A percentile compares a stretch with the other conserved stretches of the same genome.
Conservation (phyloP, 2,329 filamentous ascomycete species). For the Dryadomyces quercivorus region DNA sequence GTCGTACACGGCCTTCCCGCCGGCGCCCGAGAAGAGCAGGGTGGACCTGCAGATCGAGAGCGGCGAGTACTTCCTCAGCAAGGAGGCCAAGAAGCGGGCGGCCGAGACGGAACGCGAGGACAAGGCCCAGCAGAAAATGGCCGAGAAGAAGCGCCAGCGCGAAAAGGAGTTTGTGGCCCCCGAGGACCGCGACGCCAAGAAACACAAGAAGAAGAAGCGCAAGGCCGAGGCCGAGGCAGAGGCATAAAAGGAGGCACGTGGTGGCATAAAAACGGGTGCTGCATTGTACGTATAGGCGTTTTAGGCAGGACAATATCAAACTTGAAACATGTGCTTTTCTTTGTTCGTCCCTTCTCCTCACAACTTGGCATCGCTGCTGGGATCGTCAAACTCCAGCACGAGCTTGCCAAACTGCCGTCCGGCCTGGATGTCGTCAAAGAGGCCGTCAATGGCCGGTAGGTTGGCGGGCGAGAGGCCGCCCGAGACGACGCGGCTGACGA, state of each 20-base stretch:
- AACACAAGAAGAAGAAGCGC: constrained; percentile 43
- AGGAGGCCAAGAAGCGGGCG: constrained; percentile 80
- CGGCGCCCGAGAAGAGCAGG: constrained; percentile 96
- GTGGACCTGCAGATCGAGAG: constrained; percentile 95
- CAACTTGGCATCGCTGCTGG: constrained; percentile 22
- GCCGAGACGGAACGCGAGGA: constrained; percentile 70
- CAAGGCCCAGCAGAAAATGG: constrained; percentile 76
- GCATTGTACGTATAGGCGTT: background rate
- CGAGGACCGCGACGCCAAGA: constrained; percentile 56
- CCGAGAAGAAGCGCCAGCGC: constrained; percentile 74
- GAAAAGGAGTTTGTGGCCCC: constrained; percentile 81
- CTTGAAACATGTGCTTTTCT: background rate
- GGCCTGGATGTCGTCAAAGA: constrained; percentile 82
- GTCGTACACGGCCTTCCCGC: constrained; percentile 92
- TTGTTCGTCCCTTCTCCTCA: constrained; percentile 14
- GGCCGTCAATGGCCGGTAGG: constrained; percentile 61
- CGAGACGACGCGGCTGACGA: constrained; percentile 63
- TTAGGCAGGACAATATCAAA: background rate
- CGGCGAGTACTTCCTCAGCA: constrained; percentile 91
- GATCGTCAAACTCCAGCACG: constrained; percentile 54
- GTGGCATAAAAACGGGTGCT: background rate
- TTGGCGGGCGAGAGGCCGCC: constrained; percentile 50
- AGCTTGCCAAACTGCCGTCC: constrained; percentile 87
- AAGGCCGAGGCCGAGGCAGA: constrained; percentile 6
- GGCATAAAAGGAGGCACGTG: background rate